Evolutionary conservation across 1,284 basidiomycete genomes (phyloP), one percentile per base, ranked within the genome.

Genomic region (Athelia sp.): DNA sequence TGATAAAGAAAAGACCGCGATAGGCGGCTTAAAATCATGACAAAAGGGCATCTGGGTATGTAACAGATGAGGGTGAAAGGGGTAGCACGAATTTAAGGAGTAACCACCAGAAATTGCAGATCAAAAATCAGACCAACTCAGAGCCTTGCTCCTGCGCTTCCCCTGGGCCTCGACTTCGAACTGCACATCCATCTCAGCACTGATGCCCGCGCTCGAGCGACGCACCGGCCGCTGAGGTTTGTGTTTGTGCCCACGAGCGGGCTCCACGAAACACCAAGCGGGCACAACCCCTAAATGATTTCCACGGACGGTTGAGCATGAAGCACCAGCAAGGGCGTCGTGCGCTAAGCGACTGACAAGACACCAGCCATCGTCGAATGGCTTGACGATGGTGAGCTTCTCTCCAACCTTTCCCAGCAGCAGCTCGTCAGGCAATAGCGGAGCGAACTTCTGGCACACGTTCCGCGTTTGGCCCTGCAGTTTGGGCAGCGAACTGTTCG

Each of bases 311-410:
- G 62, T 58, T 22, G 45, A 54, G 45, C 56, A 52, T 40, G 49
- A 40, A 38, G 57, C 59, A 70, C 71, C 64, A 75, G 70, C 44
- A 74, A 48, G 23, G 66, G 70, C 56, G 69, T 73, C 4, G 67
- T 55, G 15, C 56, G 57, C 3, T 60, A 48, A 11, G 43, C 82
- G 70, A 15, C 77, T 79, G 46, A 86, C 83, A 50, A 87, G 71
- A 60, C 82, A 87, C 87, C 86, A 90, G 2, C 84, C 86, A 52
- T 89, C 86, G 51, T 87, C 82, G 57, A 82, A 84, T 2, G 73
- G 75, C 54, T 80, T 77, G 9, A 87, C 69, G 21, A 86, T 64
- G 2, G 74, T 76, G 40, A 89, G 64, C 34, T 68, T 69, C 62
- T 89, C 84, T 38, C 81, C 81, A 14, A 75, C 58, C 26, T 54